Base-by-base conservation (phyloP, 441 rosid genomes). In the Jatropha multifida region DNA sequence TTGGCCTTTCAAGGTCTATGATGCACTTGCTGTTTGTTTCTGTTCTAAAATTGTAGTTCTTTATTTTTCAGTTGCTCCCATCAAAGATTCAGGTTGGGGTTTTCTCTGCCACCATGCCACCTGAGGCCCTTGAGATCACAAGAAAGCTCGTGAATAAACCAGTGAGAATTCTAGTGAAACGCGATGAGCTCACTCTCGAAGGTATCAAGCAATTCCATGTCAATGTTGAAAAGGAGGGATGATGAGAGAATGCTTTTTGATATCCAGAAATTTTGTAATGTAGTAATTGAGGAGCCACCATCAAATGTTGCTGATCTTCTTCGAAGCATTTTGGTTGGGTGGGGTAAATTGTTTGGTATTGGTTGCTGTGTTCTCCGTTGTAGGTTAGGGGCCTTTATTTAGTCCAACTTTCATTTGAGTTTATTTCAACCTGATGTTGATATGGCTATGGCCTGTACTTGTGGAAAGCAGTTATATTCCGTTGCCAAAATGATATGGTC, bases 81-180 rank as follows among this genome's bases (percentile, higher is more conserved):
- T 71, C 89, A 13, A 85, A 87, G 76, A 74, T 85, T 71, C 93
- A 87, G 65, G 89, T 89, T 27, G 93, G 90, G 13, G 88, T 87
- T 0, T 87, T 89, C 80, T 89, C 92, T 62, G 89, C 92, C 2
- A 89, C 92, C 7, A 85, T 88, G 90, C 92, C 92, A 52, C 90
- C 90, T n/a, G 90, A 89, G 68, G 92, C 90, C 38, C 90, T 89
- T 7, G 92, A 90, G 81, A 90, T 90, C 73, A 89, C 94, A 3
- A 86, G 91, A 76, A 90, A 90, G 86, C 87, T 90, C 64, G 87
- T 87, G 92, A 89, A 86, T 78, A 85, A 87, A 62, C 90, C 90
- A 11, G 90, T 86, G 44, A 82, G 87, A 74, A 89, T 87, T 75
- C 81, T 87, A 72, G 93, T 89, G 75, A 89, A 87, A 46, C 89